A percentile compares a stretch with the other conserved stretches of the same genome.
phyloP scores from a whole-genome alignment of 2,329 filamentous ascomycete genomes.

The Metarhizium anisopliae region DNA sequence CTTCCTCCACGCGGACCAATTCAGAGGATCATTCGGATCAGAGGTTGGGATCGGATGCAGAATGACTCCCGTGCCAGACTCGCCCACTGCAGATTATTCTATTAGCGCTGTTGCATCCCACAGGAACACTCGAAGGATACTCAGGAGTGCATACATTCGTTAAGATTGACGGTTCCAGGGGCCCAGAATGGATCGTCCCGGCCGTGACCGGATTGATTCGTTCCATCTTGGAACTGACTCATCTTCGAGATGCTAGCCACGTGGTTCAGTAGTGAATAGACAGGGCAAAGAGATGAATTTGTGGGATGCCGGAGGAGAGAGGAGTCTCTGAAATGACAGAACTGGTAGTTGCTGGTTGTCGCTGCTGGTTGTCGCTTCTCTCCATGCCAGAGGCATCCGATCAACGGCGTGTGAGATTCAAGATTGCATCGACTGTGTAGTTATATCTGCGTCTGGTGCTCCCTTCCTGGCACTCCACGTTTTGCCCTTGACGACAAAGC shows the following conservation, averaged over 20 bases:
- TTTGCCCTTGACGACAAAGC: no score
- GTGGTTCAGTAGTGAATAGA: neutral
- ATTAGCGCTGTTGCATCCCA: no score
- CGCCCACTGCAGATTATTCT: neutral
- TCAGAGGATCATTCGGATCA: neutral
- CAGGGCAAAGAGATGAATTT: neutral
- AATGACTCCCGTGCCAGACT: neutral
- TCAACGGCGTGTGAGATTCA: neutral
- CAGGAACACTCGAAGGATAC: no score
- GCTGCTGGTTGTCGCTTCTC: neutral
- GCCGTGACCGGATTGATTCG: neutral
- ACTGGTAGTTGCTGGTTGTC: neutral
- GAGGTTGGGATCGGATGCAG: neutral
- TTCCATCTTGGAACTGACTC: neutral
- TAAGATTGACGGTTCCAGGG: neutral
- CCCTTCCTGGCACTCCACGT: no score
- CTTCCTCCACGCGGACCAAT: neutral
- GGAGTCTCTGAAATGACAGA: neutral
- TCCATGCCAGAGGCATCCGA: neutral
- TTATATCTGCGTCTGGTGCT: neutral
- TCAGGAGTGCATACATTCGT: neutral
- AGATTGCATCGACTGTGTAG: neutral
- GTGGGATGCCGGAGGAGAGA: neutral
- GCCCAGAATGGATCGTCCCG: neutral
- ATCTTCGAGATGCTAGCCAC: neutral